A percentile compares a stretch with the other conserved stretches of the same genome.
Conservation (phyloP, 768 basidiomycete species). For the Tricholoma matsutake region DNA sequence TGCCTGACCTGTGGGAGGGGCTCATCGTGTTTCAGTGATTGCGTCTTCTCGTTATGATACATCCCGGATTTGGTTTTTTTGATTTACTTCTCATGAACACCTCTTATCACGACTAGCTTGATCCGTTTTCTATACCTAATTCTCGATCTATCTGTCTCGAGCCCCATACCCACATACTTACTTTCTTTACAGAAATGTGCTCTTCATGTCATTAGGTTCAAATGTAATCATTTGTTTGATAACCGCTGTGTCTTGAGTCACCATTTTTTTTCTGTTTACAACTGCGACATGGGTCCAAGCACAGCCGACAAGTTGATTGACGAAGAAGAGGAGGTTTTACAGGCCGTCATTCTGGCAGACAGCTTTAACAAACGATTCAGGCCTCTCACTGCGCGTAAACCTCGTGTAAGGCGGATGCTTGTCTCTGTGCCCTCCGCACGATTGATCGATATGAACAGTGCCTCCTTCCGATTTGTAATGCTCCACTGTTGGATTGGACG, state of each 20-base stretch:
- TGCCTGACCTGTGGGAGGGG: background rate
- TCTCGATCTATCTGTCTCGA: slow-evolving; percentile 55
- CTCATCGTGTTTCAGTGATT: slow-evolving; percentile 16
- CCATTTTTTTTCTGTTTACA: slow-evolving; percentile 11
- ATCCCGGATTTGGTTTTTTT: slow-evolving; percentile 62
- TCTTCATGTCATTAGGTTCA: slow-evolving; percentile 52
- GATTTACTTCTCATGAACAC: slow-evolving; percentile 50
- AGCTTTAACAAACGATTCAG: slow-evolving; percentile 93
- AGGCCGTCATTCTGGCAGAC: slow-evolving; percentile 94
- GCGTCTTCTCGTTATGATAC: slow-evolving; percentile 40
- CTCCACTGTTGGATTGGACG: slow-evolving; percentile 92
- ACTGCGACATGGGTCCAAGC: slow-evolving; percentile 57
- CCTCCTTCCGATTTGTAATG: slow-evolving; percentile 91
- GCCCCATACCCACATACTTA: slow-evolving; percentile 58
- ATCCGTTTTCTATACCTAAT: slow-evolving; percentile 67
- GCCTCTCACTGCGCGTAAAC: slow-evolving; percentile 84
- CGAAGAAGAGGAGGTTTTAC: slow-evolving; percentile 82
- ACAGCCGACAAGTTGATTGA: slow-evolving; percentile 56
- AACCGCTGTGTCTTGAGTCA: slow-evolving; percentile 21
- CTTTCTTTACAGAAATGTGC: slow-evolving; percentile 53
- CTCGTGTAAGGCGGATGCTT: slow-evolving; percentile 57
- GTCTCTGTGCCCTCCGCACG: slow-evolving; percentile 3
- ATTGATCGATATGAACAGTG: slow-evolving; percentile 48
- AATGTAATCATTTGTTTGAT: slow-evolving; percentile 50
- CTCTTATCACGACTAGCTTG: slow-evolving; percentile 58